Evolutionary conservation across 2,329 filamentous ascomycete genomes (phyloP), one percentile per base, ranked within the genome.

Genomic region (Dactylonectria macrodidyma): DNA sequence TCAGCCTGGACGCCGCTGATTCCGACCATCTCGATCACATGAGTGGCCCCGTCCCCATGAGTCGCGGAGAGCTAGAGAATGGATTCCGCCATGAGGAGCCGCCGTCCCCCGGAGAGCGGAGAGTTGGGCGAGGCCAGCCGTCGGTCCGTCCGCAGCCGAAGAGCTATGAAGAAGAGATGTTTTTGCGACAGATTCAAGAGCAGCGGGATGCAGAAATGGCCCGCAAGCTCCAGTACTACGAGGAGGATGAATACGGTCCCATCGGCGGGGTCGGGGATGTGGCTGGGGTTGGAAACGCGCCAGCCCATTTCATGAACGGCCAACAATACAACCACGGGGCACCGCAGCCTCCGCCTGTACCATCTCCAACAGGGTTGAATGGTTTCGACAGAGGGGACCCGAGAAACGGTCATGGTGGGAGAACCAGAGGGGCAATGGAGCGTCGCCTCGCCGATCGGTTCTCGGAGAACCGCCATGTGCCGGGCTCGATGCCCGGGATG

Each of bases 241-340:
- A 84, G 59, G 82, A 82, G n/a, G 81, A 80, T 30, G 41, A 44
- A 44, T 83, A 81, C 30, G 75, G 79, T 34, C 68, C 71, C 8
- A 70, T 71, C 38, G 77, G 75, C 36, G 81, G 77, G 11, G 76
- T 81, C 54, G 80, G 77, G n/a, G 81, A 82, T 38, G 68, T 80
- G 14, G 74, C 7, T n/a, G 81, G 77, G 11, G 76, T 81, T 56
- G 80, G 78, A n/a, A 80, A 90, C 67, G 81, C 85, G 12, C 82
- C 84, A 1, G 84, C 82, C 14, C 88, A 91, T 73, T 88, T 90
- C 73, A 86, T 90, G 84, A 90, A 90, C 65, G 88, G 91, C 33
- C 84, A 89, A 67, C 84, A 89, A 67, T 91, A 89, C 67, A 79
- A 83, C 54, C 80, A 81, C 59, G 76, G n/a, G 2, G 51, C 71